Evolutionary conservation across 805 yeast genomes (phyloP).

Genomic region (Spathaspora boniae): DNA sequence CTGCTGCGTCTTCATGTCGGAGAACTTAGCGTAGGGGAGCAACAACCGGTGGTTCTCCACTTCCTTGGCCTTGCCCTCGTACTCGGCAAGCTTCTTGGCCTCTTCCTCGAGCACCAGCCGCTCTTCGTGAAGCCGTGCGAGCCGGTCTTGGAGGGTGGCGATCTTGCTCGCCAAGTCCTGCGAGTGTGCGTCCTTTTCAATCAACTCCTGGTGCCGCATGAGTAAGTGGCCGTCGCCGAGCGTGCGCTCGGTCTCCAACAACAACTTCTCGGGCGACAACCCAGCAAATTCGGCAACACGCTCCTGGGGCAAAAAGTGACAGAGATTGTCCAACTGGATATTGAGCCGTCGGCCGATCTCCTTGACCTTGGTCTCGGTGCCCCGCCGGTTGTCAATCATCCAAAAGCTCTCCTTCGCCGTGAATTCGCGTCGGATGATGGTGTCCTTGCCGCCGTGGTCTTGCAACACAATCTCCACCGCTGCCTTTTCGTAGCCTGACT

Average conservation of each 20-base stretch:
- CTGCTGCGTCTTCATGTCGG: constrained; percentile 33
- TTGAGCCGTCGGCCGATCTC: constrained; percentile 47
- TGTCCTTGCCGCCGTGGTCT: constrained; percentile 29
- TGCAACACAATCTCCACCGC: constrained; percentile 50
- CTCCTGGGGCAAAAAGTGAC: constrained; percentile 95
- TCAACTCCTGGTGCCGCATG: constrained; percentile 54
- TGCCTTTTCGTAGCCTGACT: constrained; percentile 52
- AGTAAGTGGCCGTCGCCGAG: constrained; percentile 60
- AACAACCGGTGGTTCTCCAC: constrained; percentile 34
- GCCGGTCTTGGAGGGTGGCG: constrained; percentile 21
- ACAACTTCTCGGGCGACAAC: constrained; percentile 67
- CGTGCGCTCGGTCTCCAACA: constrained; percentile 78
- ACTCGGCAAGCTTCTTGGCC: constrained; percentile 45
- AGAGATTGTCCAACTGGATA: constrained; percentile 85
- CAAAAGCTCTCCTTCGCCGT: constrained; percentile 49
- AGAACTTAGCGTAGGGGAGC: constrained; percentile 38
- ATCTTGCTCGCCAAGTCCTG: constrained; percentile 26
- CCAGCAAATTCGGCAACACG: constrained; percentile 90
- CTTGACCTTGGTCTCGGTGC: constrained; percentile 46
- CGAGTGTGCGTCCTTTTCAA: constrained; percentile 43
- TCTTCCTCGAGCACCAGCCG: constrained; percentile 40
- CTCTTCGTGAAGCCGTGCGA: constrained; percentile 32
- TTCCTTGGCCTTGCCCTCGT: constrained; percentile 41
- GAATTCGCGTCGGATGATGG: constrained; percentile 44
- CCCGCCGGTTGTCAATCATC: constrained; percentile 40